phyloP scores from a whole-genome alignment of 257 asterid genomes.

The Gentiana straminea region DNA sequence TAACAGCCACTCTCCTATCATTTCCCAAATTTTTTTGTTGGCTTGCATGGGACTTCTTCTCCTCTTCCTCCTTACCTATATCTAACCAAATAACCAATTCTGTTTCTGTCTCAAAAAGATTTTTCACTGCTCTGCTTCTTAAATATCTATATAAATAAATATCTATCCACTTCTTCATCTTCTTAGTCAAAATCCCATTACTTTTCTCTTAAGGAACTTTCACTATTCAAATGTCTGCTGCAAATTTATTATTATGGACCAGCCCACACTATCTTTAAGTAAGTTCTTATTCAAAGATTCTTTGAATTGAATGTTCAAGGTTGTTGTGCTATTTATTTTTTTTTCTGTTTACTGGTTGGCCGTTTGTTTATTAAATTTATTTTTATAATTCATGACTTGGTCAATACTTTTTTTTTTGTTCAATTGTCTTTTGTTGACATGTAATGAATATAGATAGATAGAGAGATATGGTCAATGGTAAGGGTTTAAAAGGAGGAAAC shows the following conservation, averaged over 20 bases:
- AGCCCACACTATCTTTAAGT: slow-evolving; percentile 26
- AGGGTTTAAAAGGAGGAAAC: slow-evolving; percentile 9
- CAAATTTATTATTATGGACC: slow-evolving; percentile 17
- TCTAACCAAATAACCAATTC: slow-evolving; percentile 1
- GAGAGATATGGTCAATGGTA: slow-evolving; percentile 34
- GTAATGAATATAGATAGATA: not conserved
- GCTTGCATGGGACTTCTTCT: slow-evolving; percentile 15
- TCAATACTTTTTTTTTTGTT: slow-evolving; percentile 15
- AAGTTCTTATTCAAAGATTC: slow-evolving; percentile 13
- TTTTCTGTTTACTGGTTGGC: slow-evolving; percentile 7
- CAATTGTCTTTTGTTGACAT: slow-evolving; percentile 8
- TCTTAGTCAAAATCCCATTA: not conserved
- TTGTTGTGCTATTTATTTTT: slow-evolving; percentile 4
- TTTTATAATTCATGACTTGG: slow-evolving; percentile 22
- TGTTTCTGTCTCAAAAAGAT: not conserved
- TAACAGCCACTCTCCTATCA: slow-evolving; percentile 23
- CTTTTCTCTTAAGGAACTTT: slow-evolving; percentile 2
- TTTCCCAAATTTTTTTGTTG: slow-evolving; percentile 14
- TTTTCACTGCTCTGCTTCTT: slow-evolving; percentile 5
- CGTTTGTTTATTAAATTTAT: slow-evolving; percentile 16
- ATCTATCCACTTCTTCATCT: not conserved
- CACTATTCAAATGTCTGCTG: slow-evolving; percentile 33
- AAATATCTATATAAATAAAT: not conserved
- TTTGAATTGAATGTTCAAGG: not conserved
- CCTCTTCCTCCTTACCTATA: not conserved